Conservation (phyloP, 139 green algal species). For the Microglena sp. region DNA sequence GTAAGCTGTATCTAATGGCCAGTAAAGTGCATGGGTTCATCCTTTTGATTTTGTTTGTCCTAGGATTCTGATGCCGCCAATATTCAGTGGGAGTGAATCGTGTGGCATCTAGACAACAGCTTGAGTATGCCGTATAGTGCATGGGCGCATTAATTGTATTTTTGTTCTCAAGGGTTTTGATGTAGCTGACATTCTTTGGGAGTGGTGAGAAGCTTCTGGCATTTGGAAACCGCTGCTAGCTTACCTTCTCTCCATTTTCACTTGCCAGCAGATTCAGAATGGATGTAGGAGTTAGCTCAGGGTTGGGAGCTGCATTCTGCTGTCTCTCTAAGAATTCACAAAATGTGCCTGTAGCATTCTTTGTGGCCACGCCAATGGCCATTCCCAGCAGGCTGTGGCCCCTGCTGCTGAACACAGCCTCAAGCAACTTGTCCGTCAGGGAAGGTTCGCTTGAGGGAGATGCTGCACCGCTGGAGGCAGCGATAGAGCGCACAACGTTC, state of each 20-base stretch:
- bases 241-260: slow-evolving; percentile 21
- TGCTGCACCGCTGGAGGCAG: not conserved
- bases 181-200: too few species aligned
- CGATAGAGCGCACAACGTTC: not conserved
- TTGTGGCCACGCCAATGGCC: slow-evolving; percentile 26
- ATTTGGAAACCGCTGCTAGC: too few species aligned
- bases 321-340: slow-evolving; percentile 28
- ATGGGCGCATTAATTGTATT: too few species aligned
- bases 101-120: too few species aligned
- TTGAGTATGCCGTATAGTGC: too few species aligned
- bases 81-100: too few species aligned
- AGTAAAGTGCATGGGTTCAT: too few species aligned
- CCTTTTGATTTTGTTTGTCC: too few species aligned
- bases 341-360: slow-evolving; percentile 21
- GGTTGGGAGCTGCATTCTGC: slow-evolving; percentile 3
- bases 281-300: not conserved
- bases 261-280: slow-evolving; percentile 20
- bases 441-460: not conserved
- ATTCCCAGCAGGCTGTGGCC: slow-evolving; percentile 25
- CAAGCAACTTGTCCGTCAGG: slow-evolving; percentile 21
- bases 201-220: too few species aligned
- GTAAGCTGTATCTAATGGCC: too few species aligned
- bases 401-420: slow-evolving; percentile 27
- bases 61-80: too few species aligned
- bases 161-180: too few species aligned